Base-by-base conservation (phyloP, 2,329 filamentous ascomycete genomes). In the Colletotrichum nymphaeae region DNA sequence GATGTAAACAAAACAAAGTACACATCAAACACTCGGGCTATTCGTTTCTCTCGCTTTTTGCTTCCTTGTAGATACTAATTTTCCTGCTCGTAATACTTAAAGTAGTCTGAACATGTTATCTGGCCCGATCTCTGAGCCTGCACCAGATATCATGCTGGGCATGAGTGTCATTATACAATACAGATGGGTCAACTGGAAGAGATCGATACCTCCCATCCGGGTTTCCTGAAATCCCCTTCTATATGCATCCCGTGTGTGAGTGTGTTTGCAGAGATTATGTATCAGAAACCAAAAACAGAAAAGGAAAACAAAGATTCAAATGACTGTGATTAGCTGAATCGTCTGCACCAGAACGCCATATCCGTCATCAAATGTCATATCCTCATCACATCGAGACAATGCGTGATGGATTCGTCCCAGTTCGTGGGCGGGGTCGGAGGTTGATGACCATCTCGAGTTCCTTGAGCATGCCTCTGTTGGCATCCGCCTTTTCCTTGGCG, bases 391-490 rank as follows among this genome's bases (percentile, higher is more conserved):
- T 81, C 32, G 86, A 88, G 42, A 85, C 80, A 64, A 85, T 80
- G 53, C 85, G 83, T 60, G 79, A 80, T 24, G 79, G 75, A 19
- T 78, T 78, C 73, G 75, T 79, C 73, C 85, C 85, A 42, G 80
- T 77, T 56, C 84, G 82, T 63, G 76, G 82, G 75, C 79, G 80
- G 7, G 86, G 86, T 30, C 86, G 82, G 42, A 87, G 83, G 79
- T 87, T 90, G 81, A 98, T 97, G 73, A 99, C 91, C 76, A 94
- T 96, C 85, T 98, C 95, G 72, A 99, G 87, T 84, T 99, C 97
- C 75, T 93, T 92, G 75, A 99, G 88, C 94, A 99, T 98, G 77
- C 93, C 94, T 56, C 92, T 94, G 75, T 92, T 97, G 12, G 94
- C 93, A 75, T 98, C 95, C 57, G 91, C 86, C 79, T 93, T 93